Evolutionary conservation across 192 early-diverging fungal species (phyloP), one percentile per base, ranked within the genome.

Genomic region (Backusella luteola): DNA sequence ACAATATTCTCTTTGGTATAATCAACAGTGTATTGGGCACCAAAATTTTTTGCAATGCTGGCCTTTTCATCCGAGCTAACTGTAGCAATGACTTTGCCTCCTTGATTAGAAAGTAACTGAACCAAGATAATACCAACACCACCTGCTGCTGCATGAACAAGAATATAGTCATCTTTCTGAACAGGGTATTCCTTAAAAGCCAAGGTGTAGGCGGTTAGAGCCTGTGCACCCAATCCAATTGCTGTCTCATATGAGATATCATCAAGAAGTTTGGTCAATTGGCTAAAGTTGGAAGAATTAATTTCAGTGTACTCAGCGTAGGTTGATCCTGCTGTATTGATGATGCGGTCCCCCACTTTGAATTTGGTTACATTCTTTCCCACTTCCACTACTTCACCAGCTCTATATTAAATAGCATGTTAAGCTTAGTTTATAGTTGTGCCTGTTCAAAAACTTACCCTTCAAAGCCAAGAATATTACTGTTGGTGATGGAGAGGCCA

Each of bases 1-100:
- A 88, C 80, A 4, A 95, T 83, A 56, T 89, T 83, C 59, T 93
- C 89, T 19, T 93, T 76, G 0, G 83, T 88, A 85, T 93, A 96
- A 71, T 90, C 81, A 38, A 98, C 89, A 0, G 91, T 83, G 75
- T 96, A 86, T 56, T 94, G 89, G 6, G 93, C 91, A 19, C 94
- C 94, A 1, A 90, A 82, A 29, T 80, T 46, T 12, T 78, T 77
- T 12, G 91, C 93, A 29, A 90, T 63, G 23, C 84, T 79, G 1
- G 88, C 90, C 85, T 98, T 98, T 34, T 88, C 91, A 0, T 84
- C 82, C 2, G 85, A 89, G n/a, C 93, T 94, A 0, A 89, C 89
- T 5, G 95, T 95, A 63, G 94, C 94, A 73, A 98, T 97, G 63
- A 97, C 97, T 36, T 85, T 87, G n/a, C 95, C 97, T 7, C 97